Conservation (phyloP, 1,284 basidiomycete species). For the Leccinum huronense region DNA sequence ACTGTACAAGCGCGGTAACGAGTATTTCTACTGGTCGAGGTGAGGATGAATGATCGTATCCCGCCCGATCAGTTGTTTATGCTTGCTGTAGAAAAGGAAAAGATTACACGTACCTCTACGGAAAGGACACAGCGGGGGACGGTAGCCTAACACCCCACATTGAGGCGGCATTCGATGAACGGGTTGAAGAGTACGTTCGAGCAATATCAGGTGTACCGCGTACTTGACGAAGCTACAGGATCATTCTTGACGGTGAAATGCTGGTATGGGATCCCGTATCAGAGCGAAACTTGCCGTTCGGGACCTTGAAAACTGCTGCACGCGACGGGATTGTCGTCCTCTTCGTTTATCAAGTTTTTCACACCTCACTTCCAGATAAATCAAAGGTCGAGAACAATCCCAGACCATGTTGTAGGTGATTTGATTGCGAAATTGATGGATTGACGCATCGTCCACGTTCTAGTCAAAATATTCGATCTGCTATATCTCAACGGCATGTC, state of each 20-base stretch:
- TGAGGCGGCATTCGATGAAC: conserved; percentile 66
- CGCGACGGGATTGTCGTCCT: conserved; percentile 38
- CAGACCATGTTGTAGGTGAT: conserved; percentile 81
- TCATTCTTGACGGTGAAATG: conserved; percentile 96
- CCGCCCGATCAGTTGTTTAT: conserved; percentile 4
- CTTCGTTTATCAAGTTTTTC: conserved; percentile 5
- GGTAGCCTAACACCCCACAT: conserved; percentile 89
- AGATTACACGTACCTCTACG: conserved; percentile 92
- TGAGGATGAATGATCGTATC: conserved; percentile 28
- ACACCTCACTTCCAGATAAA: conserved; percentile 49
- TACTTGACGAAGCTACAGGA: conserved; percentile 44
- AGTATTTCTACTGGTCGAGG: conserved; percentile 92
- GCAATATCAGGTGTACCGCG: background rate
- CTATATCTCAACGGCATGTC: conserved; percentile 80
- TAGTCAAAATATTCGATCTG: conserved; percentile 94
- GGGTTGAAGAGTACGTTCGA: conserved; percentile 72
- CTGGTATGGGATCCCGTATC: conserved; percentile 92
- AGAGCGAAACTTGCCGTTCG: conserved; percentile 85
- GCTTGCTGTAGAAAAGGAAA: conserved; percentile 73
- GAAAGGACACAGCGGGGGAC: conserved; percentile 63
- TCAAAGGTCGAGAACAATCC: conserved; percentile 70
- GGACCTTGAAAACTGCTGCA: conserved; percentile 88
- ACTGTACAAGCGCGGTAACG: conserved; percentile 83
- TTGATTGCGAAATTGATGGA: background rate
- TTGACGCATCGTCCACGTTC: conserved; percentile 7